Base-by-base conservation (phyloP, 768 basidiomycete species). In the Kondoa subrosea region DNA sequence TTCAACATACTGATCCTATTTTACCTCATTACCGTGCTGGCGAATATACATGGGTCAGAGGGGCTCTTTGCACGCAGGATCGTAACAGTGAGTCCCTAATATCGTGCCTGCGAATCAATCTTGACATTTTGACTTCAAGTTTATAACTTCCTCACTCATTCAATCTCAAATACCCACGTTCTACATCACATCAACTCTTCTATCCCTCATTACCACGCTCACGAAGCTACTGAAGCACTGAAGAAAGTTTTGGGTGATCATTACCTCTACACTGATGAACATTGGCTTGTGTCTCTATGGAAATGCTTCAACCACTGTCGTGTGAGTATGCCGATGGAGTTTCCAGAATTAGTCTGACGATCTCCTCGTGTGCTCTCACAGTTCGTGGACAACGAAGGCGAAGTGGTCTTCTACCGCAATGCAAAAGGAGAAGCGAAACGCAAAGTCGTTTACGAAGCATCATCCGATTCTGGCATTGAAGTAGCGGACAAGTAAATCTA, bases 301-400 rank as follows among this genome's bases (percentile, higher is more conserved):
- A 87, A 71, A 86, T 88, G 58, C 59, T 67, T 67, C 79, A 82
- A 78, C 72, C 83, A 85, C 73, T 69, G 66, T 66, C 71, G 75
- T 84, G 40, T 50, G 21, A 8, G 40, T 50, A n/a, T n/a, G n/a
- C n/a, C n/a, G n/a, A n/a, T n/a, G n/a, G n/a, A n/a, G n/a, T n/a
- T n/a, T n/a, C n/a, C n/a, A n/a, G n/a, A n/a, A n/a, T n/a, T n/a
- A n/a, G n/a, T n/a, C n/a, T n/a, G n/a, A n/a, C n/a, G n/a, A n/a
- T n/a, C n/a, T n/a, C n/a, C n/a, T n/a, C n/a, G n/a, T n/a, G n/a
- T n/a, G n/a, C n/a, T n/a, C n/a, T n/a, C n/a, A n/a, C 40, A 50
- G 40, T 97, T 91, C 76, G 87, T 99, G 60, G 93, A 96, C 78
- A 91, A 97, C 75, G 86, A 89, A 72, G 91, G 90, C 56, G 84